phyloP scores from a whole-genome alignment of 2,329 filamentous ascomycete species.

The Trichoderma lentiforme region DNA sequence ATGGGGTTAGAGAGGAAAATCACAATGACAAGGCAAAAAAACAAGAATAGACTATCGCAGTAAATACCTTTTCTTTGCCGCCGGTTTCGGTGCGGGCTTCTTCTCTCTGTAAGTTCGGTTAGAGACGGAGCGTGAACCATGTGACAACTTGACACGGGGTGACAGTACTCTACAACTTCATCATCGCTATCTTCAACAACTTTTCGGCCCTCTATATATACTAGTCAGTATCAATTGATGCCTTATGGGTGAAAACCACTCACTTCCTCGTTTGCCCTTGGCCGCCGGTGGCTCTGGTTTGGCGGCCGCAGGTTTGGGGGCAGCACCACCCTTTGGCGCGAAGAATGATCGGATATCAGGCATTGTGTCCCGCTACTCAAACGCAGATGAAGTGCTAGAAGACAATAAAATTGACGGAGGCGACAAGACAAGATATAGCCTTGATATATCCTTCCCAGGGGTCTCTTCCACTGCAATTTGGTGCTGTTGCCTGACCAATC shows the following conservation, averaged over 20 bases:
- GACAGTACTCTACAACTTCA: constrained; percentile 57
- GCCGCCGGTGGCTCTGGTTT: constrained; percentile 41
- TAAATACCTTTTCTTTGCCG: constrained; percentile 55
- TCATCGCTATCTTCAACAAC: constrained; percentile 80
- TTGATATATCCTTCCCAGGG: constrained; percentile 9
- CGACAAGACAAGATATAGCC: constrained; percentile 1
- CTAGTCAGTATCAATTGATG: constrained; percentile 22
- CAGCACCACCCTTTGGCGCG: constrained; percentile 65
- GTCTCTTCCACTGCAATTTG: constrained; percentile 25
- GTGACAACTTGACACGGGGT: neutral
- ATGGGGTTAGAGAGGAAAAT: constrained; percentile 2
- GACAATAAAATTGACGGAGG: neutral
- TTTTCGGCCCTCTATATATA: constrained; percentile 53
- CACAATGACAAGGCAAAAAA: constrained; percentile 20
- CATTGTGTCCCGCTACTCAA: constrained; percentile 48
- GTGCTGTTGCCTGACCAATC: constrained; percentile 24
- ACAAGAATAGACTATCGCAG: neutral
- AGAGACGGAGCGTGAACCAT: neutral
- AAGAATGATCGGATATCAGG: constrained; percentile 93
- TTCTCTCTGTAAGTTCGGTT: constrained; percentile 37
- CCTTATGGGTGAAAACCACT: constrained; percentile 20
- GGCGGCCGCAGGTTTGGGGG: constrained; percentile 39
- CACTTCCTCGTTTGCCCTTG: constrained; percentile 47
- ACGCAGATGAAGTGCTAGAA: neutral
- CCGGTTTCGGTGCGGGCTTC: constrained; percentile 50